A percentile compares a stretch with the other conserved stretches of the same genome.
Evolutionary conservation across 2,329 filamentous ascomycete genomes (phyloP).

Genomic region (Botryosphaeria dothidea): DNA sequence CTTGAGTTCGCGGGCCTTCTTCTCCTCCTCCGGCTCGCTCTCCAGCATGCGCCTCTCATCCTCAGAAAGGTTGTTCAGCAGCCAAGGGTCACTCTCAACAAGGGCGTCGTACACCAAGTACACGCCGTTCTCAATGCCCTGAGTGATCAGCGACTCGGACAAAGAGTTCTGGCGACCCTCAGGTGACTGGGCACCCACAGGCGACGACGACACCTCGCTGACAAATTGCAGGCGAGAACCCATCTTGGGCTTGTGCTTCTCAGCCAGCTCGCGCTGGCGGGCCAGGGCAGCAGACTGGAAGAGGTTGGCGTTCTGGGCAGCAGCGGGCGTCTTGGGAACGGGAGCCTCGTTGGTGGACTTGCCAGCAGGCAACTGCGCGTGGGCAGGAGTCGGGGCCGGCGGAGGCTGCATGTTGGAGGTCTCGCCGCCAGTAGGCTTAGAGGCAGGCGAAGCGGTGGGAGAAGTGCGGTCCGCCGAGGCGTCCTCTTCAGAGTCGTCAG

Average conservation of each 20-base stretch:
- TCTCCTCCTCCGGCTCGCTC: background rate
- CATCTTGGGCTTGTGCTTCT: conserved; percentile 17
- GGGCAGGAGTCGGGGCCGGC: conserved; percentile 36
- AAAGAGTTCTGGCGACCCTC: background rate
- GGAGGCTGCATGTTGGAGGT: conserved; percentile 30
- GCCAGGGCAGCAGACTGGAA: conserved; percentile 3
- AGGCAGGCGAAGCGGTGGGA: background rate
- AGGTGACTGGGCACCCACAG: background rate
- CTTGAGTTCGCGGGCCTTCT: background rate
- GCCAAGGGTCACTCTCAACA: too few relatives aligned
- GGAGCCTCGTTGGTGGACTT: background rate
- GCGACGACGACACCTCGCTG: conserved; percentile 6
- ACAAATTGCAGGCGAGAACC: conserved; percentile 3
- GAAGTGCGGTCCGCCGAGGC: background rate
- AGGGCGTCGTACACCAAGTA: background rate
- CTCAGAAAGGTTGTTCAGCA: background rate
- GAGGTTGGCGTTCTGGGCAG: background rate
- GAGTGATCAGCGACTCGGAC: conserved; percentile 5
- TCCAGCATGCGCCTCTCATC: background rate
- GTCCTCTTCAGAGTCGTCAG: background rate
- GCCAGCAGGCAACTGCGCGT: conserved; percentile 30
- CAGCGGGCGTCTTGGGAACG: background rate
- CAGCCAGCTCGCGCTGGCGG: conserved; percentile 1
- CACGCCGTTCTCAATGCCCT: background rate
- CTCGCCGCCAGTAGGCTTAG: conserved; percentile 29